Evolutionary conservation across 768 basidiomycete genomes (phyloP).

Genomic region (Suillus placidus): DNA sequence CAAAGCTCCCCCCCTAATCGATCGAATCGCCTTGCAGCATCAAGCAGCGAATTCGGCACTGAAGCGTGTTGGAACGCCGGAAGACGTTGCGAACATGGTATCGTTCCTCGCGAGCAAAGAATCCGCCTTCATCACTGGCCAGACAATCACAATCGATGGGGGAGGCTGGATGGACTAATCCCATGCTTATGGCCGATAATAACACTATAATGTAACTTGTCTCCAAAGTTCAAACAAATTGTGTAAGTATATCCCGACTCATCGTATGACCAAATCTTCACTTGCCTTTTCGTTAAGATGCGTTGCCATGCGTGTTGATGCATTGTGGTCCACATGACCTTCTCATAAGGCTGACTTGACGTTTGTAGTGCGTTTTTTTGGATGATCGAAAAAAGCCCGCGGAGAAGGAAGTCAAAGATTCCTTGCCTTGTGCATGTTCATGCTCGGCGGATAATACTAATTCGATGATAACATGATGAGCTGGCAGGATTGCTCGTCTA

Average conservation of each 20-base stretch:
- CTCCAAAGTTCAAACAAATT: background rate
- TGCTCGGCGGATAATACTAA: background rate
- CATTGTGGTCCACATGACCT: background rate
- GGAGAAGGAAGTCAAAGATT: background rate
- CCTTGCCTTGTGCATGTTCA: background rate
- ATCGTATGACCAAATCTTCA: background rate
- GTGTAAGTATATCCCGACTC: background rate
- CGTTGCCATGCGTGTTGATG: background rate
- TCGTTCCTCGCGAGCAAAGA: conserved; percentile 36
- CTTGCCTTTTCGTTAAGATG: background rate
- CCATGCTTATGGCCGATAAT: background rate
- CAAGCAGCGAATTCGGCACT: conserved; percentile 19
- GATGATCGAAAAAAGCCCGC: background rate
- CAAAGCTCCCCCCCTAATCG: background rate
- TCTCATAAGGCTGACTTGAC: background rate
- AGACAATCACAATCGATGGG: conserved; percentile 12
- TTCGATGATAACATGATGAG: background rate
- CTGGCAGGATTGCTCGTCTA: background rate
- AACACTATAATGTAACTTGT: background rate
- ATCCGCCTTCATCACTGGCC: conserved; percentile 34
- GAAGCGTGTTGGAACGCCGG: conserved; percentile 6
- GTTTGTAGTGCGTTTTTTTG: background rate
- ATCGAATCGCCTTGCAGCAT: background rate
- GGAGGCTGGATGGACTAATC: conserved; percentile 9
- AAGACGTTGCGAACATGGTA: conserved; percentile 33